These are phyloP conservation scores for Claviceps fusiformis DNA, from an alignment of 2,329 filamentous ascomycete genomes.

Conservation along the genomic window DNA sequence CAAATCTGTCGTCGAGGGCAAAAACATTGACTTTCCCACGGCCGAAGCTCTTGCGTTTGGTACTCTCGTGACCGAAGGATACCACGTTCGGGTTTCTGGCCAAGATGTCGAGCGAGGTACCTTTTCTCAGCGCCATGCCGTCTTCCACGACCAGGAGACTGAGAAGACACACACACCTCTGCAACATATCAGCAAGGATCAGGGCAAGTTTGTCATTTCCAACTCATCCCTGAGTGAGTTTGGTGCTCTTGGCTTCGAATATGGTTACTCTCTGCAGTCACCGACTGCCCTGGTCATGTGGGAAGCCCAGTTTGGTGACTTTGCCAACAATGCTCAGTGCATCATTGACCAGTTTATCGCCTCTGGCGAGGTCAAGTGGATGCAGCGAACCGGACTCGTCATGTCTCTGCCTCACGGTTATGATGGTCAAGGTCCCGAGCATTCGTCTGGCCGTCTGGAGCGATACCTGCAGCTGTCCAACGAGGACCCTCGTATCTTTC, in stretches of 20 bases:
- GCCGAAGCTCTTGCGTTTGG: constrained; percentile 94
- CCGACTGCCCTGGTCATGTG: constrained; percentile 97
- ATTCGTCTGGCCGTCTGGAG: constrained; percentile 94
- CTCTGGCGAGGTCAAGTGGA: constrained; percentile 96
- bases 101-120: constrained; percentile 99
- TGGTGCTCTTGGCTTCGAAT: constrained; percentile 83
- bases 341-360: constrained; percentile 99
- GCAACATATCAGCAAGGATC: constrained; percentile 76
- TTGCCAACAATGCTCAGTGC: constrained; percentile 98
- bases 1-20: constrained; percentile 83
- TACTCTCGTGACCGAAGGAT: constrained; percentile 77
- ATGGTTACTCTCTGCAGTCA: constrained; percentile 93
- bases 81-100: constrained; percentile 93
- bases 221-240: constrained; percentile 76
- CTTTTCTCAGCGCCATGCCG: constrained; percentile 94
- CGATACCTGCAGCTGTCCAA: constrained; percentile 95
- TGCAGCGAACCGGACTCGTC: constrained; percentile 92
- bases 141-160: constrained; percentile 93
- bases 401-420: constrained; percentile 96
- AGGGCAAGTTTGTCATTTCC: constrained; percentile 90
- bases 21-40: constrained; percentile 95
- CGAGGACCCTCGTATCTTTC: constrained; percentile 91
- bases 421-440: constrained; percentile 94
- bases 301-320: constrained; percentile 99
- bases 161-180: constrained; percentile 89